Evolutionary conservation across 441 rosid genomes (phyloP).

Genomic region (Cnidoscolus chayamansa): DNA sequence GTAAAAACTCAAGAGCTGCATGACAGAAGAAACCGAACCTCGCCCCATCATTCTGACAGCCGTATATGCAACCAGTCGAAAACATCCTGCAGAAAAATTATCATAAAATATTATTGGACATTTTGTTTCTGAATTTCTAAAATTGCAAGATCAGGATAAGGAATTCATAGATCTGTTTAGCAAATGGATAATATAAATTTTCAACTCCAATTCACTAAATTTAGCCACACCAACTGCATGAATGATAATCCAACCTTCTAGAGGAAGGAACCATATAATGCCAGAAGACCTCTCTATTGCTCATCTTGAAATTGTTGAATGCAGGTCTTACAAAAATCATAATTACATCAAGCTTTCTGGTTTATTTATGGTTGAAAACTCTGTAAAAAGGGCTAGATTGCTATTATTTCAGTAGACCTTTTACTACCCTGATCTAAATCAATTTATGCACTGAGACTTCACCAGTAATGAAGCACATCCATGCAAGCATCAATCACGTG

Average conservation of each 20-base stretch:
- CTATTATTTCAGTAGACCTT: too few relatives aligned
- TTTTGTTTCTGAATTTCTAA: background rate
- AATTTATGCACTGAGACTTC: background rate
- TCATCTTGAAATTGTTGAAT: background rate
- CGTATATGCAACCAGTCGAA: conserved; percentile 68
- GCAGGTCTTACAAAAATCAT: background rate
- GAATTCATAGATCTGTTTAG: too few relatives aligned
- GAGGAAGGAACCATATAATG: conserved; percentile 6
- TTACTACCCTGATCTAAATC: background rate
- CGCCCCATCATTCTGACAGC: conserved; percentile 73
- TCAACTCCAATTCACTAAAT: background rate
- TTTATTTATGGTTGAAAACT: too few relatives aligned
- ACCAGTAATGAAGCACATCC: background rate
- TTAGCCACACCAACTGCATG: background rate
- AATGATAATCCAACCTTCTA: background rate
- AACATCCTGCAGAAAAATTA: conserved; percentile 52
- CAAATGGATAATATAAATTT: background rate
- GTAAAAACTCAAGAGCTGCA: conserved; percentile 92
- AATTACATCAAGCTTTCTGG: background rate
- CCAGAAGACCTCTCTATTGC: background rate
- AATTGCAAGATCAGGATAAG: background rate
- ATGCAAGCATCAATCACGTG: background rate
- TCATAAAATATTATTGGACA: conserved; percentile 13
- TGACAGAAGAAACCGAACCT: conserved; percentile 94
- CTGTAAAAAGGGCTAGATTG: too few relatives aligned